phyloP scores from a whole-genome alignment of 495 filamentous ascomycete species.

The Penicillium longicatenatum region DNA sequence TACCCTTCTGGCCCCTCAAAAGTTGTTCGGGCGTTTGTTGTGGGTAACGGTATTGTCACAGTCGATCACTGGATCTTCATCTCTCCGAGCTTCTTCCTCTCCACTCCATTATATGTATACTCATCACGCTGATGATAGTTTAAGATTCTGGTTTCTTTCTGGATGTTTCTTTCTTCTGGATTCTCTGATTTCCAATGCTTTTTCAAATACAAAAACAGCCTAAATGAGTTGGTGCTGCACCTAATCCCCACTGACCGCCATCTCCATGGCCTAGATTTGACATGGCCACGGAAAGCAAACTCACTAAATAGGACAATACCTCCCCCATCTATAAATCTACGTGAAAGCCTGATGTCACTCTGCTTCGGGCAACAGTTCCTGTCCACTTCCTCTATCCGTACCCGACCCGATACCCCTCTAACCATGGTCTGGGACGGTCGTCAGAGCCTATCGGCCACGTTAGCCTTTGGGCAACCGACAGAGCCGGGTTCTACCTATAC shows the following conservation, averaged over 20 bases:
- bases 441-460: constrained; percentile 13
- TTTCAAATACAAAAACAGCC: not conserved
- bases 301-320: not conserved
- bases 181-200: not conserved
- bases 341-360: constrained; percentile 5
- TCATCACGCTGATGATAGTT: not conserved
- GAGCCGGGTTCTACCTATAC: not conserved
- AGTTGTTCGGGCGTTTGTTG: not conserved
- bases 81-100: not conserved
- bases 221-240: not conserved
- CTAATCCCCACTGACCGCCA: constrained; percentile 3
- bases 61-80: not conserved
- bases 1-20: not conserved
- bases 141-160: constrained; percentile 15
- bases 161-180: constrained; percentile 7
- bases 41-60: constrained; percentile 5
- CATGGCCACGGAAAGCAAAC: constrained; percentile 14
- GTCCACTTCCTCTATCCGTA: not conserved
- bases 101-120: not conserved
- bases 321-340: not conserved
- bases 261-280: constrained; percentile 2
- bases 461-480: not conserved
- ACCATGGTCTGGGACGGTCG: constrained; percentile 6
- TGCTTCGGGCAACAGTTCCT: constrained; percentile 3
- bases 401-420: not conserved